Percentiles rank a stretch among this genome's conserved stretches.
Evolutionary conservation across 306 rosid species (phyloP).

Genomic region (Casuarina glauca): DNA sequence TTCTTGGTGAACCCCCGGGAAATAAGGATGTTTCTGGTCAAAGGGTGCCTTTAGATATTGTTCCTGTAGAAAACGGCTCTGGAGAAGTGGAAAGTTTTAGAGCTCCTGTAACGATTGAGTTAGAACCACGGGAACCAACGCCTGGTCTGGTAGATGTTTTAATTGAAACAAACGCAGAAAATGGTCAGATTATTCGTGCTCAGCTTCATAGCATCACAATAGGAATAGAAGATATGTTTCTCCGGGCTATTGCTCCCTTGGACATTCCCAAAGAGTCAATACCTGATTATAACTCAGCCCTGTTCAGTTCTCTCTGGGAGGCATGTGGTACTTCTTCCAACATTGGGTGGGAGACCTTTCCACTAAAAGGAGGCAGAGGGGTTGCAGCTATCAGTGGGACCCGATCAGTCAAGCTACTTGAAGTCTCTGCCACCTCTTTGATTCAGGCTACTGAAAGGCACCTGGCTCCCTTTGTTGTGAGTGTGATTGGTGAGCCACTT

Average conservation of each 20-base stretch:
- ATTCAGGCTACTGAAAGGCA: slow-evolving; percentile 72
- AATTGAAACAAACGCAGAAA: slow-evolving; percentile 83
- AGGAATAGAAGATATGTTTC: slow-evolving; percentile 98
- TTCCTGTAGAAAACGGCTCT: slow-evolving; percentile 57
- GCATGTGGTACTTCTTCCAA: slow-evolving; percentile 78
- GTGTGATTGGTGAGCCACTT: slow-evolving; percentile 83
- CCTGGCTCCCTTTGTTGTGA: slow-evolving; percentile 71
- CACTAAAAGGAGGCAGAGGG: slow-evolving; percentile 84
- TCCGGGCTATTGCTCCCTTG: slow-evolving; percentile 65
- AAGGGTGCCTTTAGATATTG: slow-evolving; percentile 62
- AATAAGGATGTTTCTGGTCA: slow-evolving; percentile 41
- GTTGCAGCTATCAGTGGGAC: slow-evolving; percentile 87
- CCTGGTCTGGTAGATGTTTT: slow-evolving; percentile 81
- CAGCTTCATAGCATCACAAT: slow-evolving; percentile 75
- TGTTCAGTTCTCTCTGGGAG: slow-evolving; percentile 89
- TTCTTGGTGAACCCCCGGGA: slow-evolving; percentile 75
- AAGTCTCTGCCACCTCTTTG: slow-evolving; percentile 60
- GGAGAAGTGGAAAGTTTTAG: slow-evolving; percentile 54
- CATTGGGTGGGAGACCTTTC: slow-evolving; percentile 83
- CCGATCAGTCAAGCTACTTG: slow-evolving; percentile 85
- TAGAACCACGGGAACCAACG: slow-evolving; percentile 95
- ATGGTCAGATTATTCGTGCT: slow-evolving; percentile 76
- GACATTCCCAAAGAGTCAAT: slow-evolving; percentile 47
- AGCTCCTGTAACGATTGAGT: slow-evolving; percentile 60
- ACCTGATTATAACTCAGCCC: slow-evolving; percentile 60